Percentiles rank a stretch among this genome's conserved stretches.
Conservation (phyloP, 805 yeast species). For the Lipomyces spencermartinsiae region DNA sequence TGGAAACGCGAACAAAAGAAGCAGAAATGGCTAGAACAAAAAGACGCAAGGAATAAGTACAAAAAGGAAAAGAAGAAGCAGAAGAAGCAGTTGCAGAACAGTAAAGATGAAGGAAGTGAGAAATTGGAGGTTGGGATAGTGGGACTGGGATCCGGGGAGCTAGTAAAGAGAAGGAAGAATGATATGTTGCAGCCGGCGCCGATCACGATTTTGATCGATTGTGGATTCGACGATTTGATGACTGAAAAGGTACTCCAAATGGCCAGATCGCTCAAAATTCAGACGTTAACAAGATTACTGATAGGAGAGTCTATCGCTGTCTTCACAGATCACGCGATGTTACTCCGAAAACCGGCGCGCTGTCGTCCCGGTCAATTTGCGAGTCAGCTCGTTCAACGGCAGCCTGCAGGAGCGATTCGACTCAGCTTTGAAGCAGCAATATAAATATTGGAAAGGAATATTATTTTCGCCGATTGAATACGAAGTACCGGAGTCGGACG, state of each 20-base stretch:
- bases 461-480: constrained; percentile 54
- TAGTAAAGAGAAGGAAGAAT: constrained; percentile 45
- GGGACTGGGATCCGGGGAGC: constrained; percentile 41
- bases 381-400: constrained; percentile 69
- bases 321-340: constrained; percentile 80
- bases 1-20: constrained; percentile 76
- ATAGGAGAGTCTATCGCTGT: constrained; percentile 62
- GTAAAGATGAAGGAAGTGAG: constrained; percentile 35
- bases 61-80: constrained; percentile 54
- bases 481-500: constrained; percentile 44
- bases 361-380: constrained; percentile 60
- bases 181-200: constrained; percentile 40
- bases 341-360: constrained; percentile 79
- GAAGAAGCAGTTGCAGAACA: constrained; percentile 48
- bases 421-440: constrained; percentile 58
- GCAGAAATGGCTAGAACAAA: constrained; percentile 63
- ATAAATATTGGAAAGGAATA: constrained; percentile 72
- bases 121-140: constrained; percentile 46
- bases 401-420: constrained; percentile 73
- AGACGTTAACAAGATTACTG: background rate
- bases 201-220: constrained; percentile 69
- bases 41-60: constrained; percentile 60
- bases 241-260: constrained; percentile 57
- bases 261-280: background rate
- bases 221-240: constrained; percentile 92